Evolutionary conservation across 2,329 filamentous ascomycete species (phyloP).

Genomic region (Ascochyta lentis): DNA sequence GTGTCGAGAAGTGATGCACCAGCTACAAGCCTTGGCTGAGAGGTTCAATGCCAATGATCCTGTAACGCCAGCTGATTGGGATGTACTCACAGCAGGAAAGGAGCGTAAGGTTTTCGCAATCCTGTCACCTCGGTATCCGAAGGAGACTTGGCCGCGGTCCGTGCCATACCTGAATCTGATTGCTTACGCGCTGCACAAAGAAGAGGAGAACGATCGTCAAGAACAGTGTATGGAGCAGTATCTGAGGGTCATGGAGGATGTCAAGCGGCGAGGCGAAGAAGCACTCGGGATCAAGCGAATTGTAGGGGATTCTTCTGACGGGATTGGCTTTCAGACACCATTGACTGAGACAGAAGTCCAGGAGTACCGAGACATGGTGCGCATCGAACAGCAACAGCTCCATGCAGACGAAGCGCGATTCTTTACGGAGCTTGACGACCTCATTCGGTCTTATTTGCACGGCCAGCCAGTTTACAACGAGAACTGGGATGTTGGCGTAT

Average conservation of each 20-base stretch:
- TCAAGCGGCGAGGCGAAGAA: background rate
- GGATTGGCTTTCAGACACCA: background rate
- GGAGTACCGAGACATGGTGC: background rate
- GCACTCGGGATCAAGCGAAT: background rate
- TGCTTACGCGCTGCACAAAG: background rate
- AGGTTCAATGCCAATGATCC: background rate
- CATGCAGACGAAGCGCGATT: background rate
- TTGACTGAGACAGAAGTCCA: background rate
- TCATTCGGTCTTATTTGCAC: background rate
- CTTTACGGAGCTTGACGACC: background rate
- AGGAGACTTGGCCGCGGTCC: background rate
- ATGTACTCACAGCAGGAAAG: background rate
- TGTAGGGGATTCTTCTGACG: background rate
- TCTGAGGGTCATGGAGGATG: background rate
- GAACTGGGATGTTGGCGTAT: background rate
- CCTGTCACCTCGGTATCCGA: background rate
- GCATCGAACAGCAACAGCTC: background rate
- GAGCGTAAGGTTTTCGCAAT: background rate
- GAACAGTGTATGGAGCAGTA: background rate
- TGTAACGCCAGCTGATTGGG: background rate
- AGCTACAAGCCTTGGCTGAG: background rate
- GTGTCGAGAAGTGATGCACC: background rate
- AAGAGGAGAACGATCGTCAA: background rate
- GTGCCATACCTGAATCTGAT: constrained; percentile 1
- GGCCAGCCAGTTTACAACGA: too few species aligned